Conservation (phyloP, 192 early-diverging fungal genomes). For the Umbelopsis ramanniana region DNA sequence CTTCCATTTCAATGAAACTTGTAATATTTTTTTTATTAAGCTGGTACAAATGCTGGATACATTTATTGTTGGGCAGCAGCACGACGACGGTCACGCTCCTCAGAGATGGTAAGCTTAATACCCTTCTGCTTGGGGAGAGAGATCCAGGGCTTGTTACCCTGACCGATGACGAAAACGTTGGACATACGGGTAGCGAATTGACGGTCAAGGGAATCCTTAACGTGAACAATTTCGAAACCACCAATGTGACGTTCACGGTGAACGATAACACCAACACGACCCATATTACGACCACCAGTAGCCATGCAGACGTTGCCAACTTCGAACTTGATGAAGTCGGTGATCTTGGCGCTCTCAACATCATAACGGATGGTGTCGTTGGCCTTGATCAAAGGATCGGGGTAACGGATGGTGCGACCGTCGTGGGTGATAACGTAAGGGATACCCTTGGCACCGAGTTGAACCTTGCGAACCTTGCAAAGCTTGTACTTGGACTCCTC, state of each 20-base stretch:
- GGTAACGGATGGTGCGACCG: conserved; percentile 99
- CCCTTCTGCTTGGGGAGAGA: conserved; percentile 99
- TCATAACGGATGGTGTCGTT: conserved; percentile 99
- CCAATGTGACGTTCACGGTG: conserved; percentile 97
- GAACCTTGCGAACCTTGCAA: conserved; percentile 95
- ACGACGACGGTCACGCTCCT: conserved; percentile 96
- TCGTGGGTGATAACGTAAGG: conserved; percentile 98
- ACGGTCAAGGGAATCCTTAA: conserved; percentile 96
- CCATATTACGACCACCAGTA: conserved; percentile 99
- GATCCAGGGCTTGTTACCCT: conserved; percentile 92
- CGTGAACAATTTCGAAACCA: conserved; percentile 98
- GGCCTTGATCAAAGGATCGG: conserved; percentile 98
- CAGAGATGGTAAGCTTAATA: conserved; percentile 97
- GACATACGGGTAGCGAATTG: conserved; percentile 96
- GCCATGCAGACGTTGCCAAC: conserved; percentile 95
- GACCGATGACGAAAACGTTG: conserved; percentile 93
- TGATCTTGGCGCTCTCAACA: conserved; percentile 91
- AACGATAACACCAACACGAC: conserved; percentile 95
- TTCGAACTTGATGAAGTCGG: conserved; percentile 97
- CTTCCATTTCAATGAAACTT: background rate
- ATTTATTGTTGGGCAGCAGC: conserved; percentile 39
- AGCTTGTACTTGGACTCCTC: conserved; percentile 99
- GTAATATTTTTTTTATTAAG: background rate
- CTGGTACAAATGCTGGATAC: background rate
- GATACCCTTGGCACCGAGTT: conserved; percentile 94